Base-by-base conservation (phyloP, 805 yeast genomes). In the Lachancea dasiensis region DNA sequence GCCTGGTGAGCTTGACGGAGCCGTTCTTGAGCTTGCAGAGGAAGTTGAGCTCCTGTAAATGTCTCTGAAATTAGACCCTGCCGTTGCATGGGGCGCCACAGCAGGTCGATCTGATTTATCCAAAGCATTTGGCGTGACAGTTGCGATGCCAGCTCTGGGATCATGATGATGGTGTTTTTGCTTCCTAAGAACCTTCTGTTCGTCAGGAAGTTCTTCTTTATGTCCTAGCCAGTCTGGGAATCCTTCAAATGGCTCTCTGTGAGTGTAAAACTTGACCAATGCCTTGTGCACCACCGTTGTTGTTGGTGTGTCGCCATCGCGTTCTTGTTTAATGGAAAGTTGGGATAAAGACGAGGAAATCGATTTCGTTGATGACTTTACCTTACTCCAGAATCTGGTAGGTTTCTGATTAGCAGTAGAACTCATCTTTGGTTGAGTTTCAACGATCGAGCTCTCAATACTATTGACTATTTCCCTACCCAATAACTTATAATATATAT, bases 201-300 rank as follows among this genome's bases (percentile, higher is more conserved):
- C 61, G 31, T 58, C 51, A 11, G 62, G 58, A 7, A 56, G 31
- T 5, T 60, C 62, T 26, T 57, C 60, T 19, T 54, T 56, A 33
- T 59, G 58, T 4, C 65, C 67, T 21, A 61, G 38, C 67, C 67
- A 61, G 2, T 54, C 59, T 6, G 67, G 67, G 19, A 57, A 58
- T 2, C 65, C 65, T 22, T 55, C 52, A 34, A 59, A 59, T 1
- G 60, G 61, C 25, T 52, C 59, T 31, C 52, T 56, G 11, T 44
- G 49, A 33, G 56, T 44, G 44, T 70, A 71, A 49, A 53, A 67
- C 34, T 61, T 58, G 8, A 68, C 65, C 31, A 71, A 43, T 1
- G 74, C 68, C 40, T 70, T 63, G 41, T 69, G 70, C 4, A 72
- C 60, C 6, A 69, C 58, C 0, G 77, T 71, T 22, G 69, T 61